Base-by-base conservation (phyloP, 2,329 filamentous ascomycete genomes). In the Herpomyces periplanetae region DNA sequence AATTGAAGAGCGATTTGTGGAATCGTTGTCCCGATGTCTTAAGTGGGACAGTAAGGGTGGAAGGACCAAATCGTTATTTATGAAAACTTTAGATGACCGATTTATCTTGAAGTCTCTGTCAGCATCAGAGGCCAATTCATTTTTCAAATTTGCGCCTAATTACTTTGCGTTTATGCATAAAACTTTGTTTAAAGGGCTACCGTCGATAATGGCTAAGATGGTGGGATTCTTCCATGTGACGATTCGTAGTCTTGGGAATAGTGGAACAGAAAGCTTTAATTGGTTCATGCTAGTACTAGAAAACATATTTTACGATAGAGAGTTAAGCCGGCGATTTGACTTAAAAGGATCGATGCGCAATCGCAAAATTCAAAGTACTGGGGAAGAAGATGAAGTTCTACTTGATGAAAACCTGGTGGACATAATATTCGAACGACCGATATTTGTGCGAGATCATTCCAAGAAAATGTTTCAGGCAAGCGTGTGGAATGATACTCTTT, bases 371-470 rank as follows among this genome's bases (percentile, higher is more conserved):
- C 62, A 91, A 33, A 69, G 63, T 11, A 96, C 80, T 0, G 84
- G 80, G 20, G 69, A 91, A 39, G 65, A 75, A 27, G 80, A 91
- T 28, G 80, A 96, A 38, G 80, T 96, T 3, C 51, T 96, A 3
- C 49, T 96, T 1, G 80, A 96, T 32, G 84, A 96, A 34, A 96
- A 96, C 39, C 80, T 96, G 51, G 80, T 96, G 5, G 84, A 96
- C 36, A 91, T 85, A 35, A 91, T 96, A 26, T 96, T 87, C 31
- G 80, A 96, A 35, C 84, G 68, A 2, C 84, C 80, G 0, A 49
- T 96, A 8, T 96, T 96, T 36, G 63, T 75, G 5, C 58, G 84
- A 17, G 80, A 96, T 36, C 75, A 96, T 39, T 75, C 69, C 10
- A 88, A 88, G 43, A 87, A 84, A 35, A 49, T 91, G 6, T 52